Evolutionary conservation across 2,329 filamentous ascomycete genomes (phyloP).

Genomic region (Rosellinia necatrix): DNA sequence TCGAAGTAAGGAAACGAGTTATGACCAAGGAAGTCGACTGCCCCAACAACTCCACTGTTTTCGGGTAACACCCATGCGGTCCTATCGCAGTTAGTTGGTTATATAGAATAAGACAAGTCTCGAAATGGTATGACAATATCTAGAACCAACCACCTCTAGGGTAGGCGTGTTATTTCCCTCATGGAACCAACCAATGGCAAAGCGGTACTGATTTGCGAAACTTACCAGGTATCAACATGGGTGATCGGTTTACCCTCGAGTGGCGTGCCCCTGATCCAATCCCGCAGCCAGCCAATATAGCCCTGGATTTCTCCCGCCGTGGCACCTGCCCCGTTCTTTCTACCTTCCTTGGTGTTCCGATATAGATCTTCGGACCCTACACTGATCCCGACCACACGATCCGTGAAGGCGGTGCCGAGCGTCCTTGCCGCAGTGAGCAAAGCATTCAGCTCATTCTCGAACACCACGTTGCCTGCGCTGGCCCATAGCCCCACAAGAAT

Average conservation of each 20-base stretch:
- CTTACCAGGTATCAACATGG: conserved; percentile 40
- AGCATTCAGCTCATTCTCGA: conserved; percentile 38
- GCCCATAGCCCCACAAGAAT: conserved; percentile 40
- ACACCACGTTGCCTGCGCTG: conserved; percentile 33
- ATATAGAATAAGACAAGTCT: conserved; percentile 14
- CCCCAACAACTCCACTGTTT: conserved; percentile 31
- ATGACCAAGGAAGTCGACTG: conserved; percentile 37
- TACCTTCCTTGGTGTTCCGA: conserved; percentile 34
- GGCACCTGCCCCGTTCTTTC: conserved; percentile 34
- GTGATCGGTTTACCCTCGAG: conserved; percentile 38
- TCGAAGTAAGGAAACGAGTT: conserved; percentile 42
- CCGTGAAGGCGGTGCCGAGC: conserved; percentile 34
- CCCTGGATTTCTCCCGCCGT: conserved; percentile 35
- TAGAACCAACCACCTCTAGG: neutral
- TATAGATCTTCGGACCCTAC: conserved; percentile 42
- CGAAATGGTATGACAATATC: neutral
- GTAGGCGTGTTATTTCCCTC: neutral
- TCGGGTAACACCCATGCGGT: conserved; percentile 40
- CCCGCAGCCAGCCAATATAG: conserved; percentile 39
- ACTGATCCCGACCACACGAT: conserved; percentile 37
- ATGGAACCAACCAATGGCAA: neutral
- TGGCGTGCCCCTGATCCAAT: conserved; percentile 34
- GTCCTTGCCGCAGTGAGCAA: conserved; percentile 30
- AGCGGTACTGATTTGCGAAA: neutral
- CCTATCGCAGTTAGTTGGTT: conserved; percentile 23